A percentile compares a stretch with the other conserved stretches of the same genome.
Evolutionary conservation across 2,329 filamentous ascomycete species (phyloP).

Genomic region (Penicillium corylophilum): DNA sequence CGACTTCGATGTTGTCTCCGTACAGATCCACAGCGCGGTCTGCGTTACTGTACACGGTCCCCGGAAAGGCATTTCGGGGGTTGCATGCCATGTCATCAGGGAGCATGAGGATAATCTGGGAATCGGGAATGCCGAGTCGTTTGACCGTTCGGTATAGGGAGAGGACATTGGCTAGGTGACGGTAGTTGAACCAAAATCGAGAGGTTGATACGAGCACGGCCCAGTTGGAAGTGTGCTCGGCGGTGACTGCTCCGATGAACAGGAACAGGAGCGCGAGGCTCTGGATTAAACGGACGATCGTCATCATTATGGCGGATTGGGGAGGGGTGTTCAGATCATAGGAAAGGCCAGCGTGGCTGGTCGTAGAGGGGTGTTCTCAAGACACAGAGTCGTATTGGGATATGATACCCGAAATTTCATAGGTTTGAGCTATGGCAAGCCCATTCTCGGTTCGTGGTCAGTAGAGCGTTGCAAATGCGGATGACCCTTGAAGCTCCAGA

Average conservation of each 20-base stretch:
- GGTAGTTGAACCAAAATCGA: conserved; percentile 99
- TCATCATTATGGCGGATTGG: conserved; percentile 26
- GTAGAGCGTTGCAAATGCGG: conserved; percentile 1
- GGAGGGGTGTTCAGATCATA: conserved; percentile 1
- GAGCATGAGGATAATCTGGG: conserved; percentile 99
- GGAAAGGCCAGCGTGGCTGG: not conserved
- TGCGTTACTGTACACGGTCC: conserved; percentile 97
- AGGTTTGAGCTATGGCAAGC: conserved; percentile 3
- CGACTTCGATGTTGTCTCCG: conserved; percentile 97
- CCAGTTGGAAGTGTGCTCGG: conserved; percentile 91
- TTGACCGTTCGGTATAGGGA: conserved; percentile 98
- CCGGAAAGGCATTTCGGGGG: conserved; percentile 94
- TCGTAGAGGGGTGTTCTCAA: not conserved
- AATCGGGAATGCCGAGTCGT: conserved; percentile 94
- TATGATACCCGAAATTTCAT: not conserved
- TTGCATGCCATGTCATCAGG: conserved; percentile 99
- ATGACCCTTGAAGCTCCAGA: not conserved
- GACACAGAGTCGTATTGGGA: not conserved
- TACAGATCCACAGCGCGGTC: conserved; percentile 94
- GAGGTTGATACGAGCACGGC: conserved; percentile 98
- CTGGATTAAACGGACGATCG: conserved; percentile 25
- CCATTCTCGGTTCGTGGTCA: conserved; percentile 5
- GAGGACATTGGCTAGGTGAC: conserved; percentile 94
- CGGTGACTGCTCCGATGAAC: conserved; percentile 13
- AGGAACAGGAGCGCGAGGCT: conserved; percentile 28